phyloP scores from a whole-genome alignment of 345 rosid species.

The Syzygium aqueum region DNA sequence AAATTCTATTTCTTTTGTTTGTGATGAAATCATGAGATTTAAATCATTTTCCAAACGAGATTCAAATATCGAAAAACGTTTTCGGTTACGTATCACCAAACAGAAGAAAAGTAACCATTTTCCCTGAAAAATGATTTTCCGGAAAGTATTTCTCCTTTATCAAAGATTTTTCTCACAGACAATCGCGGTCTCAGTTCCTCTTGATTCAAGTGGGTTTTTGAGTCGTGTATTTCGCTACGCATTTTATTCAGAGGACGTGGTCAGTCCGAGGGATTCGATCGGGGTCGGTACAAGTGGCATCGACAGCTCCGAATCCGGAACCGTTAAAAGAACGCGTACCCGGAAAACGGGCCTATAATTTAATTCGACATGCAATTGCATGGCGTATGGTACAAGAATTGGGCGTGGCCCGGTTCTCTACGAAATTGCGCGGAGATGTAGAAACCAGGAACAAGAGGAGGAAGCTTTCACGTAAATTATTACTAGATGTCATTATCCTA shows the following conservation, averaged over 20 bases:
- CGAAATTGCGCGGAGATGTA: not conserved
- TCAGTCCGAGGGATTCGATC: not conserved
- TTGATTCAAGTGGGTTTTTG: not conserved
- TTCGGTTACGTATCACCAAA: no score
- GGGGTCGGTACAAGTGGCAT: not conserved
- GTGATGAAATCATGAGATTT: no score
- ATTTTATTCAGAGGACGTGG: rapidly evolving
- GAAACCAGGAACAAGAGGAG: not conserved
- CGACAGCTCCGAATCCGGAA: not conserved
- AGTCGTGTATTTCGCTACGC: not conserved
- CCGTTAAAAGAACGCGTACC: not conserved
- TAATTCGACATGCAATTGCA: not conserved
- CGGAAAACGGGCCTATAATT: no score
- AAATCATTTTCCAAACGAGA: no score
- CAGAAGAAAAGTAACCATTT: no score
- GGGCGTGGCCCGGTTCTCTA: not conserved
- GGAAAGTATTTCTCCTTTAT: no score
- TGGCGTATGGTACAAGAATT: not conserved
- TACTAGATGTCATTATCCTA: not conserved
- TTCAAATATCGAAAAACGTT: no score
- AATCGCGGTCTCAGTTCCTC: not conserved
- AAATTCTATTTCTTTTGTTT: no score
- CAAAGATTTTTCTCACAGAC: no score
- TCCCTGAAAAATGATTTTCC: no score
- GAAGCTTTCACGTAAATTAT: not conserved